Percentiles rank a stretch among this genome's conserved stretches.
phyloP scores from a whole-genome alignment of 1,139 yeast genomes.

The Scheffersomyces illinoinensis region DNA sequence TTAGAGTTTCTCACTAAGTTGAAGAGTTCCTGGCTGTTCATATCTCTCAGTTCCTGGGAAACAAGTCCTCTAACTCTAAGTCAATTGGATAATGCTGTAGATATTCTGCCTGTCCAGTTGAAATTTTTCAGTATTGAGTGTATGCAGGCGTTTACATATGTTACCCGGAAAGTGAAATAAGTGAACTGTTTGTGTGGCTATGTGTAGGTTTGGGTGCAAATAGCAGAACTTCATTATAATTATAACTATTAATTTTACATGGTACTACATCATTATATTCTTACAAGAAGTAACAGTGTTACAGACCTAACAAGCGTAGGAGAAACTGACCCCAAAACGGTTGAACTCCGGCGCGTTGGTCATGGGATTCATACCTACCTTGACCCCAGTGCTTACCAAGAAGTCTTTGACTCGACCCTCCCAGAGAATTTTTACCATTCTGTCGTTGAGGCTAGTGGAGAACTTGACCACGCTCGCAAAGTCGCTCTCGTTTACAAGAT shows the following conservation, averaged over 20 bases:
- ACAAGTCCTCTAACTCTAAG: background rate
- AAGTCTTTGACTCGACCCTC: conserved; percentile 86
- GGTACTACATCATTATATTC: background rate
- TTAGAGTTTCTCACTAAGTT: conserved; percentile 43
- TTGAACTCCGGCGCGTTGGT: conserved; percentile 38
- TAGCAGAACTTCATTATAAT: background rate
- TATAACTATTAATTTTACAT: conserved; percentile 3
- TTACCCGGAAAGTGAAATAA: background rate
- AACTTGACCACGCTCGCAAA: conserved; percentile 75
- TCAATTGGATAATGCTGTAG: background rate
- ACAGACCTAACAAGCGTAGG: conserved; percentile 32
- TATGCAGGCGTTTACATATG: background rate
- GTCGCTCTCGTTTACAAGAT: conserved; percentile 51
- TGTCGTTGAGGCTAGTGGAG: conserved; percentile 68
- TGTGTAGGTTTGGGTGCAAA: background rate
- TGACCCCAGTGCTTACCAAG: conserved; percentile 74
- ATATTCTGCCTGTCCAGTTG: background rate
- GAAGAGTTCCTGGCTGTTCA: conserved; percentile 38
- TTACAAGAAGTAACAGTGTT: background rate
- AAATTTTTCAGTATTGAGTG: background rate
- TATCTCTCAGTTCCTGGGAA: conserved; percentile 2
- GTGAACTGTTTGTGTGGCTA: background rate
- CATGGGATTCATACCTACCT: conserved; percentile 33
- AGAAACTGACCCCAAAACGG: conserved; percentile 40
- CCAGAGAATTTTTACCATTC: conserved; percentile 70